Percentiles rank a stretch among this genome's conserved stretches.
Evolutionary conservation across 441 rosid genomes (phyloP).

Genomic region (Manihot esculenta): DNA sequence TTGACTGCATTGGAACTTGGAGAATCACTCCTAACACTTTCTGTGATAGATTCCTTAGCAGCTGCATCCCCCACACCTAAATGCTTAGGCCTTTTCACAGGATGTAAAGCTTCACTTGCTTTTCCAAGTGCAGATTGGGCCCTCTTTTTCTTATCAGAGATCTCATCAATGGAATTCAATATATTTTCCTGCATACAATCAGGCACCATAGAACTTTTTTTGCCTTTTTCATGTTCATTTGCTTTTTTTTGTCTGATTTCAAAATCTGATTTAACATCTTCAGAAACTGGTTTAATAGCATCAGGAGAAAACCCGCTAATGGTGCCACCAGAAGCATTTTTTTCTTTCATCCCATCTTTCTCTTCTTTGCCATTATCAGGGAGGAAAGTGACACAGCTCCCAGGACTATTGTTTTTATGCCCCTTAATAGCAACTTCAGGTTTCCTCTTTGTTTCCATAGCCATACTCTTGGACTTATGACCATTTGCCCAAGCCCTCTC

Average conservation of each 20-base stretch:
- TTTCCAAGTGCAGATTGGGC: slow-evolving; percentile 42
- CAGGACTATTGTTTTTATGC: slow-evolving; percentile 30
- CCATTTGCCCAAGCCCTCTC: slow-evolving; percentile 40
- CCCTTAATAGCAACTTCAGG: slow-evolving; percentile 33
- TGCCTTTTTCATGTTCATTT: slow-evolving; percentile 34
- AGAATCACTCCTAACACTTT: slow-evolving; percentile 32
- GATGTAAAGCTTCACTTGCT: slow-evolving; percentile 38
- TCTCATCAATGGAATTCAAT: slow-evolving; percentile 33
- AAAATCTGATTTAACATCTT: slow-evolving; percentile 27
- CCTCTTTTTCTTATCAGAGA: slow-evolving; percentile 40
- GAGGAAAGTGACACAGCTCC: slow-evolving; percentile 22
- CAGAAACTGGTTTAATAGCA: slow-evolving; percentile 29
- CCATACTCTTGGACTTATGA: slow-evolving; percentile 42
- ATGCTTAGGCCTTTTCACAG: slow-evolving; percentile 54
- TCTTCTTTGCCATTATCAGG: slow-evolving; percentile 37
- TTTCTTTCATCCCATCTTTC: slow-evolving; percentile 40
- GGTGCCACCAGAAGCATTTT: slow-evolving; percentile 28
- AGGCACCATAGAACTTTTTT: slow-evolving; percentile 37
- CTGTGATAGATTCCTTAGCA: slow-evolving; percentile 29
- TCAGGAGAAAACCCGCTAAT: slow-evolving; percentile 23
- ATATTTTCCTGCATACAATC: slow-evolving; percentile 31
- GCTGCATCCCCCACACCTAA: slow-evolving; percentile 39
- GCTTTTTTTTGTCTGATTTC: slow-evolving; percentile 34
- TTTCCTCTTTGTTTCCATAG: slow-evolving; percentile 38
- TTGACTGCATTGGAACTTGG: slow-evolving; percentile 32